Evolutionary conservation across 768 basidiomycete genomes (phyloP).

Genomic region (Boletales sp.): DNA sequence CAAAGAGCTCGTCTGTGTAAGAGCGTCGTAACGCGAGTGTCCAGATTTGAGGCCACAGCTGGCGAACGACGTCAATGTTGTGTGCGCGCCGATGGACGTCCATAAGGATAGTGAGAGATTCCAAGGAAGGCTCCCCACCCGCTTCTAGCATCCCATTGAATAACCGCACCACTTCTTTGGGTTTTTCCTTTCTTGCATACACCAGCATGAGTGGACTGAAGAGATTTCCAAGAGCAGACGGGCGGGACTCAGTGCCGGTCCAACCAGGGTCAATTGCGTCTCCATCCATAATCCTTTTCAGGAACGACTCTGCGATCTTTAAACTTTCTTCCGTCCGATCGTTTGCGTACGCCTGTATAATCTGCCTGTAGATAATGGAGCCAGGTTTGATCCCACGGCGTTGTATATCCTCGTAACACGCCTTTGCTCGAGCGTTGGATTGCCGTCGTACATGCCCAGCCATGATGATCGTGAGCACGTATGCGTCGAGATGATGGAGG

Average conservation of each 20-base stretch:
- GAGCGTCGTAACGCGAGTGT: constrained; percentile 48
- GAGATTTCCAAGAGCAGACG: constrained; percentile 48
- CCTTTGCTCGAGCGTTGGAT: constrained; percentile 52
- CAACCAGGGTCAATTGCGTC: constrained; percentile 36
- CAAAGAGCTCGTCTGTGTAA: constrained; percentile 32
- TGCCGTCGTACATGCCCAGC: constrained; percentile 61
- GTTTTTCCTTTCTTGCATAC: constrained; percentile 41
- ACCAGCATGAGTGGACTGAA: constrained; percentile 59
- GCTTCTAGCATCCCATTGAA: constrained; percentile 49
- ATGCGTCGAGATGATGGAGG: constrained; percentile 46
- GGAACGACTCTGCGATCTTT: constrained; percentile 61
- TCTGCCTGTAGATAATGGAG: constrained; percentile 62
- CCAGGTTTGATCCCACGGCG: constrained; percentile 61
- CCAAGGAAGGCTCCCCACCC: constrained; percentile 57
- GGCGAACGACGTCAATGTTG: constrained; percentile 50
- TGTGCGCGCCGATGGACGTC: constrained; percentile 64
- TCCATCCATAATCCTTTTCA: constrained; percentile 44
- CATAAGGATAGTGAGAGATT: constrained; percentile 61
- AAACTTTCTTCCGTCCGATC: constrained; percentile 49
- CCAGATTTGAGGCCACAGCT: constrained; percentile 69
- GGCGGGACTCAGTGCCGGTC: constrained; percentile 38
- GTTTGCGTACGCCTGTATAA: constrained; percentile 60
- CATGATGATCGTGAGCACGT: constrained; percentile 73
- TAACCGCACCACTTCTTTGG: constrained; percentile 55
- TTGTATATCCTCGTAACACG: constrained; percentile 70